Conservation (phyloP, 768 basidiomycete genomes). For the Tulasnella sp. region DNA sequence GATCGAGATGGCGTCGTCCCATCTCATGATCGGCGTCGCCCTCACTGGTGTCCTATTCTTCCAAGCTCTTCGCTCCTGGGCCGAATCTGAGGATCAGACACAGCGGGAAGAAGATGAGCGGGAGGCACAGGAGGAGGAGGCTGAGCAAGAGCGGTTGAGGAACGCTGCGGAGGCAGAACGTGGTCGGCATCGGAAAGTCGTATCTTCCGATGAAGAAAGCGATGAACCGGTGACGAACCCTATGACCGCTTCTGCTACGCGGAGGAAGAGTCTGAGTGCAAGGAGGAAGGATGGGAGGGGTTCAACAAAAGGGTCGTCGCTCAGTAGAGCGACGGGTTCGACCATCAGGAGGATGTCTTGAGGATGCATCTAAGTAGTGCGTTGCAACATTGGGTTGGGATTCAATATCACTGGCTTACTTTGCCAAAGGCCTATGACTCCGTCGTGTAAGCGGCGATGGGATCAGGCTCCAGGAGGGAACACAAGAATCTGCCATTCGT, state of each 20-base stretch:
- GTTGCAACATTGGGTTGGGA: too few species aligned
- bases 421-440: too few species aligned
- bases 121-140: neutral
- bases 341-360: too few species aligned
- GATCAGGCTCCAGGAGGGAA: too few species aligned
- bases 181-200: neutral
- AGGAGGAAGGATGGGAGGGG: neutral
- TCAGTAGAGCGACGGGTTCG: too few species aligned
- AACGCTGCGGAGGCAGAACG: slow-evolving; percentile 3
- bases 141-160: neutral
- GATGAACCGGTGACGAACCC: neutral
- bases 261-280: slow-evolving; percentile 4
- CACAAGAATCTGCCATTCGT: too few species aligned
- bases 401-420: too few species aligned
- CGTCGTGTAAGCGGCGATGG: too few species aligned
- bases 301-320: neutral
- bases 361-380: too few species aligned
- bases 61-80: slow-evolving; percentile 80
- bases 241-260: neutral
- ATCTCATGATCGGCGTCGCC: slow-evolving; percentile 79
- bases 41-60: slow-evolving; percentile 77
- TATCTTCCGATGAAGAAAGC: neutral
- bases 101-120: neutral
- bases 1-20: slow-evolving; percentile 69
- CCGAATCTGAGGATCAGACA: slow-evolving; percentile 50